Base-by-base conservation (phyloP, 2,329 filamentous ascomycete genomes). In the Chrysoporthe deuterocubensis region DNA sequence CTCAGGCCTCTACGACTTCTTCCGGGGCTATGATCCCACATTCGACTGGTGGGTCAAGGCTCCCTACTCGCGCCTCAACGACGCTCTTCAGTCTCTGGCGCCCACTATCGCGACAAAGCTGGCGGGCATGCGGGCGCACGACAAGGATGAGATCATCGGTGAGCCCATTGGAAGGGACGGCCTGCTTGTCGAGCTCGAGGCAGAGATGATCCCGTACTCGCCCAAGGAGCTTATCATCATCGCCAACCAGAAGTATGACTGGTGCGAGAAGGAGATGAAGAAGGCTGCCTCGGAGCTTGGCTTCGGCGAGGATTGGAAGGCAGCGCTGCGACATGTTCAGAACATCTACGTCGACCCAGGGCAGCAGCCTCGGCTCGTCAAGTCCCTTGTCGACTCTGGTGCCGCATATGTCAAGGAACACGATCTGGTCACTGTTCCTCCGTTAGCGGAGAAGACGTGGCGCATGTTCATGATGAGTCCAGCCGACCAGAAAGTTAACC, bases 161-260 rank as follows among this genome's bases (percentile, higher is more conserved):
- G 81, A 89, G 69, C 86, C 86, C 0, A 85, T 88, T 61, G 86
- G 87, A 1, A 76, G 81, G 4, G 79, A 82, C 0, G 84, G 82
- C 0, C 76, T 89, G 0, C 74, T 85, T 0, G 78, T 80, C 13
- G 85, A 87, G 62, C 79, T 89, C 1, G 79, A 83, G 66, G 81
- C 82, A 0, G 86, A 89, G 74, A 83, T 87, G 80, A 87, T 89
- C 62, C 82, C 84, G 0, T 89, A 89, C 71, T 79, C 82, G 0
- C 87, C 87, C 0, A 84, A 87, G 66, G 83, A 89, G 72, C 77
- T 89, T 2, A 79, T 89, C 54, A 69, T 73, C 0, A 83, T 88
- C 34, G 85, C 82, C 2, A 76, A 84, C 59, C 76, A 78, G 34
- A 83, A 87, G 66, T 88, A 84, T 72, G 73, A 74, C 2, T 89